Conservation (phyloP, 2,329 filamentous ascomycete genomes). For the Talaromyces piceae region DNA sequence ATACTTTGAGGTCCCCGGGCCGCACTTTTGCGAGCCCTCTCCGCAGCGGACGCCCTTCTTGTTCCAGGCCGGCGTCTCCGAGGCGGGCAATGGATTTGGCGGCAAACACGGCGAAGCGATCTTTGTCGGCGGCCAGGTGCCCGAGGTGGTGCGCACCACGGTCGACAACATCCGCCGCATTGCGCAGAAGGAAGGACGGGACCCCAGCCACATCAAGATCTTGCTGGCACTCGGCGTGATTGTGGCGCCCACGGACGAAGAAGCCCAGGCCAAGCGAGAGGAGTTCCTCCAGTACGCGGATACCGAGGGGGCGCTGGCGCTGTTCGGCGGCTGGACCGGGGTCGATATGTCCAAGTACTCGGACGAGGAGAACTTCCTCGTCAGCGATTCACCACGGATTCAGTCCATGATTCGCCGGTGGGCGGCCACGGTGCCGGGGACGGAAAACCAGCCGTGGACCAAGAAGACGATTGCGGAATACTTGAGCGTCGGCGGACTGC, state of each 20-base stretch:
- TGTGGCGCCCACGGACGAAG: conserved; percentile 39
- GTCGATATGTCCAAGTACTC: conserved; percentile 37
- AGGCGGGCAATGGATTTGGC: conserved; percentile 41
- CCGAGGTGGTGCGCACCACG: conserved; percentile 33
- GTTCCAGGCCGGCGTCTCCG: conserved; percentile 41
- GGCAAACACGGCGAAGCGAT: conserved; percentile 40
- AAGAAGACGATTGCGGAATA: conserved; percentile 31
- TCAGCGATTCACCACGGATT: conserved; percentile 37
- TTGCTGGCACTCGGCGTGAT: conserved; percentile 39
- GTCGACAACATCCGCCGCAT: conserved; percentile 37
- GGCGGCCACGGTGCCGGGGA: conserved; percentile 37
- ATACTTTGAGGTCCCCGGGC: conserved; percentile 10
- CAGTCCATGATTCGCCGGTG: conserved; percentile 39
- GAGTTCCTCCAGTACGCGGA: conserved; percentile 39
- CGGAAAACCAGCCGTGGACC: conserved; percentile 32
- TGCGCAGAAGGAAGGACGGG: conserved; percentile 32
- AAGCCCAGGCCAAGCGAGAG: conserved; percentile 37
- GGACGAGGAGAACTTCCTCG: conserved; percentile 42
- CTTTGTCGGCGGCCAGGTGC: conserved; percentile 40
- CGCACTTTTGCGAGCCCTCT: conserved; percentile 39
- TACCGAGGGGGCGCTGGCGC: conserved; percentile 36
- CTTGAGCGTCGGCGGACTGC: conserved; percentile 27
- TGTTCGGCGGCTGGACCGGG: conserved; percentile 44
- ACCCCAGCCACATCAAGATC: conserved; percentile 37
- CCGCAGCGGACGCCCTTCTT: conserved; percentile 43